These are phyloP conservation scores for Apiospora phragmitis DNA, from an alignment of 2,329 filamentous ascomycete genomes.

Conservation along the genomic window DNA sequence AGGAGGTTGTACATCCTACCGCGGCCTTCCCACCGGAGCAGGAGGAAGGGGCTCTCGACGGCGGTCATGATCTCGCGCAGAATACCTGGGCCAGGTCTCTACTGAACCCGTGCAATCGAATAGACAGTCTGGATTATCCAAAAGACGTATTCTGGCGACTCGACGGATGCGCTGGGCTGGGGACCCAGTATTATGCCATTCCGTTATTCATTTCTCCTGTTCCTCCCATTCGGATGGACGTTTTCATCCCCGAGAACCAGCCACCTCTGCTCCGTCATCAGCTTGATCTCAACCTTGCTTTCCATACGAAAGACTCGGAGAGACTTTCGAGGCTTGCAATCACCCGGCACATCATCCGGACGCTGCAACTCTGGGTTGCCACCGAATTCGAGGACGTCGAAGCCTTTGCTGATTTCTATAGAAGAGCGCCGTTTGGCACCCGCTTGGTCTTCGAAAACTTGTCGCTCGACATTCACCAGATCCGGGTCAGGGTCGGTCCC, in stretches of 20 bases:
- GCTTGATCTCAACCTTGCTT: conserved; percentile 52
- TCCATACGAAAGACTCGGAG: conserved; percentile 53
- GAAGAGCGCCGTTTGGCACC: conserved; percentile 56
- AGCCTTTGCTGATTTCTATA: conserved; percentile 39
- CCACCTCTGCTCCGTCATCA: conserved; percentile 42
- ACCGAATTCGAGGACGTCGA: conserved; percentile 31
- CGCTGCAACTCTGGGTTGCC: conserved; percentile 52
- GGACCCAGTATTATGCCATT: conserved; percentile 58
- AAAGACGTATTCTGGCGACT: conserved; percentile 54
- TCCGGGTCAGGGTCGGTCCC: conserved; percentile 46
- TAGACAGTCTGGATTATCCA: conserved; percentile 53
- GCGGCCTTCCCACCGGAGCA: conserved; percentile 44
- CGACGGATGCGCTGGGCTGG: conserved; percentile 57
- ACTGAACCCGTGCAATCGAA: conserved; percentile 61
- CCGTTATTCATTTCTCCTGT: conserved; percentile 50
- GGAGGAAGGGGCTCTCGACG: conserved; percentile 15
- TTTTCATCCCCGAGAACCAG: conserved; percentile 56
- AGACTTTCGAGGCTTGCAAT: conserved; percentile 52
- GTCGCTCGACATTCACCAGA: conserved; percentile 45
- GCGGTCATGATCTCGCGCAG: conserved; percentile 11
- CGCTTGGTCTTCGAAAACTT: conserved; percentile 56
- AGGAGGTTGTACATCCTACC: conserved; percentile 59
- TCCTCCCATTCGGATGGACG: conserved; percentile 56
- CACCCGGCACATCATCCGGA: conserved; percentile 53
- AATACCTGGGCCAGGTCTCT: conserved; percentile 47